phyloP scores from a whole-genome alignment of 345 rosid species.

The Raphanus raphanistrum region DNA sequence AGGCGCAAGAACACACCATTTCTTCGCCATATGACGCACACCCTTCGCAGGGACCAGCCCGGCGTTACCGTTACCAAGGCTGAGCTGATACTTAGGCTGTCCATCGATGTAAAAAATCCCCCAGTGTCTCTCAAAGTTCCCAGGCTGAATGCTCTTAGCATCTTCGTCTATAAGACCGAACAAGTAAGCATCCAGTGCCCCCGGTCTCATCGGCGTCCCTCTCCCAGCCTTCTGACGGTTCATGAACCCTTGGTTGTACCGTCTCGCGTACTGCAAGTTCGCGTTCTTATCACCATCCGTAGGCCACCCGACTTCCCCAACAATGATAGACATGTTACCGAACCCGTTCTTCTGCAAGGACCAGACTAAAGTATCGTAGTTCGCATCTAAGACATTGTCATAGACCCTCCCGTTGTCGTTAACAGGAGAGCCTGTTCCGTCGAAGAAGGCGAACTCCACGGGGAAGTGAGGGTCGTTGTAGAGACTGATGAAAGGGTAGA shows the following conservation, averaged over 20 bases:
- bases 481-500: slow-evolving; percentile 74
- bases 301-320: slow-evolving; percentile 81
- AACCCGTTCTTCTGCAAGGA: slow-evolving; percentile 66
- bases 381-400: slow-evolving; percentile 64
- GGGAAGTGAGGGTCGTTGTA: slow-evolving; percentile 61
- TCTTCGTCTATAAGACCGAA: slow-evolving; percentile 70
- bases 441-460: slow-evolving; percentile 63
- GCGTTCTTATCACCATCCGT: slow-evolving; percentile 68
- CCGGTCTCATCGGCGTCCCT: slow-evolving; percentile 66
- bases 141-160: slow-evolving; percentile 60
- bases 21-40: slow-evolving; percentile 47
- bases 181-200: slow-evolving; percentile 54
- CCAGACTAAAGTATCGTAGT: slow-evolving; percentile 60
- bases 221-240: slow-evolving; percentile 43
- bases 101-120: slow-evolving; percentile 61
- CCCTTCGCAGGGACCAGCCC: slow-evolving; percentile 47
- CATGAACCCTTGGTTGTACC: slow-evolving; percentile 65
- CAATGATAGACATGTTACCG: slow-evolving; percentile 49
- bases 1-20: slow-evolving; percentile 61
- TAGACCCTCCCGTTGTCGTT: slow-evolving; percentile 57
- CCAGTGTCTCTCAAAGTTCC: slow-evolving; percentile 72
- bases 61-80: slow-evolving; percentile 34
- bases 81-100: slow-evolving; percentile 51
- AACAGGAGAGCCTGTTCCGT: slow-evolving; percentile 44
- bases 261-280: slow-evolving; percentile 46